phyloP scores from a whole-genome alignment of 2,329 filamentous ascomycete genomes.

The Botrytis aclada region DNA sequence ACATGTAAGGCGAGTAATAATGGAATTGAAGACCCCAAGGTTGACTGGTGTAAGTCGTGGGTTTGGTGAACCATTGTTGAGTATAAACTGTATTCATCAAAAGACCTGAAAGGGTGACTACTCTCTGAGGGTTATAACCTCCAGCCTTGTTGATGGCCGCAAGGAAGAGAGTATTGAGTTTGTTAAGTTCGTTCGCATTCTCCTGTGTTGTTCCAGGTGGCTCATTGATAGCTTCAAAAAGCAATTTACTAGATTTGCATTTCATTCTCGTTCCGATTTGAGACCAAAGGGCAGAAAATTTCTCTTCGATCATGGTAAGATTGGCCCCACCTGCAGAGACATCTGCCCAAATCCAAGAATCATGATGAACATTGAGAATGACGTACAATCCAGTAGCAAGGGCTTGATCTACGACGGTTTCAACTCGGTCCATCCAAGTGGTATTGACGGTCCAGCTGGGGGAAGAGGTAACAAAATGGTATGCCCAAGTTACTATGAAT shows the following conservation, averaged over 20 bases:
- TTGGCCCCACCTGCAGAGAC: conserved; percentile 47
- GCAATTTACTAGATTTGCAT: conserved; percentile 52
- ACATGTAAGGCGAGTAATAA: conserved; percentile 57
- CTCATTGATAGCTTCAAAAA: conserved; percentile 60
- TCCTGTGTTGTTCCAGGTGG: conserved; percentile 50
- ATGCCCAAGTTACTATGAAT: conserved; percentile 52
- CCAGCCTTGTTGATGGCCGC: conserved; percentile 52
- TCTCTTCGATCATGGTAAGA: conserved; percentile 52
- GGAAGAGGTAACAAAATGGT: conserved; percentile 51
- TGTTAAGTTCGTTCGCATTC: conserved; percentile 51
- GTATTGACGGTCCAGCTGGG: conserved; percentile 54
- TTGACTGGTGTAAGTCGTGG: conserved; percentile 47
- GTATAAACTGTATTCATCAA: conserved; percentile 52
- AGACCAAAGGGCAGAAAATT: conserved; percentile 54
- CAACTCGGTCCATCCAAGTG: conserved; percentile 55
- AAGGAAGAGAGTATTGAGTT: conserved; percentile 56
- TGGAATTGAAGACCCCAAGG: conserved; percentile 61
- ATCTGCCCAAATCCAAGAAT: conserved; percentile 58
- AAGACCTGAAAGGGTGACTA: conserved; percentile 54
- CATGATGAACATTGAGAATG: conserved; percentile 58
- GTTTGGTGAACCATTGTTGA: conserved; percentile 51
- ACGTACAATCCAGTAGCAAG: conserved; percentile 49
- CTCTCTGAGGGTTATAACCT: conserved; percentile 53
- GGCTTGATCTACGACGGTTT: conserved; percentile 55
- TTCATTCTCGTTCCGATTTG: conserved; percentile 54